Percentiles rank a stretch among this genome's conserved stretches.
Evolutionary conservation across 805 yeast species (phyloP).

Genomic region (Groenewaldozyma tartarivorans): DNA sequence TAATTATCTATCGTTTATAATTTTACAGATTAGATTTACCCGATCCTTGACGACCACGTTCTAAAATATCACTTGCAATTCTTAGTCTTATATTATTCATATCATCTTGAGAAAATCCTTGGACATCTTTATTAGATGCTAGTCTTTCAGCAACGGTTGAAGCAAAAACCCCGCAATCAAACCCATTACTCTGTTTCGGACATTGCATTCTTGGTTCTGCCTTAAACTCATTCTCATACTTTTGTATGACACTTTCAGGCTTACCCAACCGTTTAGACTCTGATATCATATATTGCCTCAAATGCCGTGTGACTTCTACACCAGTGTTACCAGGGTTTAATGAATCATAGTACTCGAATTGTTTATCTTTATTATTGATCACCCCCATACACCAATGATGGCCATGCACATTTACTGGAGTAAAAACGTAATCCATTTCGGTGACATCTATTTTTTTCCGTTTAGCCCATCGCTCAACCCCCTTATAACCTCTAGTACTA

Average conservation of each 20-base stretch:
- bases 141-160: constrained; percentile 66
- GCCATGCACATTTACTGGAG: constrained; percentile 76
- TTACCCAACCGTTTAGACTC: constrained; percentile 51
- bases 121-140: constrained; percentile 36
- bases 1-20: not conserved
- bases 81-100: constrained; percentile 57
- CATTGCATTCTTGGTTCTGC: constrained; percentile 29
- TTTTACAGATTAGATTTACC: not conserved
- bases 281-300: constrained; percentile 53
- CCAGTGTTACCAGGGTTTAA: constrained; percentile 34
- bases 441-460: constrained; percentile 60
- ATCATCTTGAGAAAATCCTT: constrained; percentile 56
- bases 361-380: constrained; percentile 49
- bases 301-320: constrained; percentile 33
- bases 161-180: constrained; percentile 90
- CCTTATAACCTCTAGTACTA: constrained; percentile 59
- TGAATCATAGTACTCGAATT: constrained; percentile 72
- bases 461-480: constrained; percentile 80
- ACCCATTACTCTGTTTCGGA: constrained; percentile 86
- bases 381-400: constrained; percentile 91
- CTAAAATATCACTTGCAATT: constrained; percentile 52
- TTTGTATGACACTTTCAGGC: constrained; percentile 22
- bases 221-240: constrained; percentile 25
- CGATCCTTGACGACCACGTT: constrained; percentile 1
- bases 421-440: constrained; percentile 54